Percentiles rank a stretch among this genome's conserved stretches.
These are phyloP conservation scores for Monilinia fructigena DNA, from an alignment of 2,329 filamentous ascomycete species.

Conservation along the genomic window DNA sequence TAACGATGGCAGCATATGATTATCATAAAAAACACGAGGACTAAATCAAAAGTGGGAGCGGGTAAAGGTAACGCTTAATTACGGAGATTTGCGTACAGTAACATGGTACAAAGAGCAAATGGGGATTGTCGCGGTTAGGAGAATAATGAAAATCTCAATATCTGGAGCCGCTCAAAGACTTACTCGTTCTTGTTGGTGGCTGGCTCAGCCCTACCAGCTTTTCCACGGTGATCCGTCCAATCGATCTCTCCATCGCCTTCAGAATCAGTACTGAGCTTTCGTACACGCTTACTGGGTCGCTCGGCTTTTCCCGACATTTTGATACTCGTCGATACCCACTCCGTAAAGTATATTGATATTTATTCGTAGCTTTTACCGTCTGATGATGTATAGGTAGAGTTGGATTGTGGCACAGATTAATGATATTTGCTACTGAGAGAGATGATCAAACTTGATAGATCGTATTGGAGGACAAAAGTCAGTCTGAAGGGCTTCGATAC, in stretches of 20 bases:
- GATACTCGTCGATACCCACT: slow-evolving; percentile 12
- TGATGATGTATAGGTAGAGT: slow-evolving; percentile 15
- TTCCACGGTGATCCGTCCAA: slow-evolving; percentile 29
- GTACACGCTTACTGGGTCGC: slow-evolving; percentile 34
- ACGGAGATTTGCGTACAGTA: slow-evolving; percentile 17
- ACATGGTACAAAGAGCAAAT: slow-evolving; percentile 11
- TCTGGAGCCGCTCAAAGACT: slow-evolving; percentile 24
- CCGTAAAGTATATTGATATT: slow-evolving; percentile 10
- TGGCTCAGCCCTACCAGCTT: slow-evolving; percentile 31
- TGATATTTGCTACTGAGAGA: neutral
- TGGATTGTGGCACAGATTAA: slow-evolving; percentile 14
- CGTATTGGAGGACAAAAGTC: neutral
- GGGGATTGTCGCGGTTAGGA: slow-evolving; percentile 3
- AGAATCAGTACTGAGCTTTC: slow-evolving; percentile 38
- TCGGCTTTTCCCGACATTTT: slow-evolving; percentile 34
- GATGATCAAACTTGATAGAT: neutral
- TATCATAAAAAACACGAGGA: slow-evolving; percentile 13
- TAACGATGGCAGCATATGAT: slow-evolving; percentile 9
- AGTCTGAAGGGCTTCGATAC: neutral
- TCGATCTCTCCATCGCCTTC: slow-evolving; percentile 33
- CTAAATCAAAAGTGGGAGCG: slow-evolving; percentile 20
- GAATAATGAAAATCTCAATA: slow-evolving; percentile 15
- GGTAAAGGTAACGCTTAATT: slow-evolving; percentile 18
- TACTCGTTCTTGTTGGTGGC: slow-evolving; percentile 30
- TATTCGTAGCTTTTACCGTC: neutral